Evolutionary conservation across 257 asterid species (phyloP), one percentile per base, ranked within the genome.

Genomic region (Nemophila menziesii): DNA sequence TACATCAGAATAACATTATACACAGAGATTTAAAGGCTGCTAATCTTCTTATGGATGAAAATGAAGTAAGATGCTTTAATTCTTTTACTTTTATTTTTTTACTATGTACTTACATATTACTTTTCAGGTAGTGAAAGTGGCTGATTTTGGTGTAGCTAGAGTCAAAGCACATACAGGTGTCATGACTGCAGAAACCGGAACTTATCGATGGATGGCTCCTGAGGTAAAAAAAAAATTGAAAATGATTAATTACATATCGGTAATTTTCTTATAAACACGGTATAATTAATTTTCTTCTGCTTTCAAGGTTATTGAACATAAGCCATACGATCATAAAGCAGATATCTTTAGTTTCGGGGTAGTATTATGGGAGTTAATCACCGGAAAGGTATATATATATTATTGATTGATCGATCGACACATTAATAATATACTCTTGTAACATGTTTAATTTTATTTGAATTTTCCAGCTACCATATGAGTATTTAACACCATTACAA

Each of bases 171-270:
- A 85, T 57, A 70, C 89, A 20, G 98, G 98, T 51, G 96, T 90
- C 29, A 90, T 90, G 98, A 90, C 98, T 5, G 94, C 98, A 50
- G 98, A 90, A 72, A 90, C 98, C n/a, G 98, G 98, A 61, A 90
- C 98, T 0, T 90, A 90, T 41, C 66, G 98, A 58, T 90, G 98
- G 98, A 90, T 90, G 98, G 96, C 98, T 40, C 98, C 98, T 44
- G 98, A 90, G 98, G 98, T 90, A 67, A 41, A n/a, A n/a, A n/a
- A n/a, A n/a, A n/a, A n/a, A n/a, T n/a, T n/a, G n/a, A n/a, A n/a
- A n/a, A n/a, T n/a, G n/a, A n/a, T n/a, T n/a, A 29, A 10, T 29
- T 29, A 1, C 36, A 7, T 24, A 24, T 24, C 6, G 33, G 33
- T 4, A 24, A 24, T 24, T 24, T 24, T 24, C 33, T 24, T 24